A percentile compares a stretch with the other conserved stretches of the same genome.
These are phyloP conservation scores for Rubia yunnanensis DNA, from an alignment of 257 asterid genomes.

Conservation along the genomic window DNA sequence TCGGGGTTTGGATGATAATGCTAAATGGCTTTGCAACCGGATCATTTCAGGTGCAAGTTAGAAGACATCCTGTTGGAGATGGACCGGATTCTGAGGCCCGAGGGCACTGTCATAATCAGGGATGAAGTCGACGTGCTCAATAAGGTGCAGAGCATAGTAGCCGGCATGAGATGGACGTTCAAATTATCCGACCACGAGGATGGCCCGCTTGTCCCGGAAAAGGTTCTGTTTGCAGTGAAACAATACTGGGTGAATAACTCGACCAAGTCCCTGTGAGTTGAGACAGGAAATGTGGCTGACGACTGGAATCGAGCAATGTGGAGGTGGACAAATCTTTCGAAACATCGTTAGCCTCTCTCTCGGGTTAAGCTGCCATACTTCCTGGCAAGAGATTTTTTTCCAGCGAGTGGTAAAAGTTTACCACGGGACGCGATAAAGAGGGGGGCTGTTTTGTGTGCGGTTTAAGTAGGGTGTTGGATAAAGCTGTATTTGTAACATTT, in stretches of 20 bases:
- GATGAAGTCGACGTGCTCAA: constrained; percentile 83
- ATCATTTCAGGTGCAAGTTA: constrained; percentile 52
- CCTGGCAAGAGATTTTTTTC: constrained; percentile 16
- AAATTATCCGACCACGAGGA: constrained; percentile 91
- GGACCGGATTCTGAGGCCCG: constrained; percentile 92
- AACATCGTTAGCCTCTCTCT: not conserved
- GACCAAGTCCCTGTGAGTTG: constrained; percentile 46
- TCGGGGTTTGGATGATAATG: not conserved
- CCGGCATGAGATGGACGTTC: constrained; percentile 71
- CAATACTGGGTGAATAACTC: constrained; percentile 87
- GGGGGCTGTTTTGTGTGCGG: constrained; percentile 10
- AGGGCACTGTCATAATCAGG: constrained; percentile 84
- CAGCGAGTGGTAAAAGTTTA: constrained; percentile 12
- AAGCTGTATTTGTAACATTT: constrained; percentile 14
- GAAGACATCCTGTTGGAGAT: constrained; percentile 87
- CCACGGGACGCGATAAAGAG: not conserved
- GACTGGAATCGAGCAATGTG: constrained; percentile 5
- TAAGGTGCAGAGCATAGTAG: constrained; percentile 66
- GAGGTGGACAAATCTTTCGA: constrained; percentile 15
- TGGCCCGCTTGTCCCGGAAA: constrained; percentile 85
- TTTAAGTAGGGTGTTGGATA: constrained; percentile 8
- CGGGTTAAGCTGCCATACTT: constrained; percentile 15
- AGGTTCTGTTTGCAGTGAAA: constrained; percentile 74
- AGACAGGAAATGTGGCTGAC: not conserved
- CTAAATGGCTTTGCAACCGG: not conserved